These are phyloP conservation scores for Paecilomyces dactylethromorphus DNA, from an alignment of 2,329 filamentous ascomycete species.

Conservation along the genomic window DNA sequence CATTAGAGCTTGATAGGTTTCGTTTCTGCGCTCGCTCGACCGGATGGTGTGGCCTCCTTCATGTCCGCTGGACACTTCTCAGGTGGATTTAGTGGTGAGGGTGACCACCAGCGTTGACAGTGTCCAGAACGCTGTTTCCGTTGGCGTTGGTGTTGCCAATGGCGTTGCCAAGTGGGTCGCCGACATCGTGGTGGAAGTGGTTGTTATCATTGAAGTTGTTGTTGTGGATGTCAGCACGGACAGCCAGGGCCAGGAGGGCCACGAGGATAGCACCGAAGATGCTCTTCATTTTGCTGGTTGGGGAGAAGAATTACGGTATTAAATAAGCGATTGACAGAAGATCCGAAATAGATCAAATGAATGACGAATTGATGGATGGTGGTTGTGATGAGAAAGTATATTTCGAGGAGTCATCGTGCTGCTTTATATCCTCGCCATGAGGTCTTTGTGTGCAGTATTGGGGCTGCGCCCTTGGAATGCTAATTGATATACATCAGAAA, in stretches of 20 bases:
- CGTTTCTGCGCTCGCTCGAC: no score
- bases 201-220: background rate
- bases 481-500: conserved; percentile 4
- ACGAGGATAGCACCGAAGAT: conserved; percentile 28
- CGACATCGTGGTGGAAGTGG: no score
- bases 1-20: no score
- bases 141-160: no score
- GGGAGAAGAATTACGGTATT: background rate
- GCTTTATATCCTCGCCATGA: conserved; percentile 5
- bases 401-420: background rate
- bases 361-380: background rate
- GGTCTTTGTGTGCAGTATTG: background rate
- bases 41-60: no score
- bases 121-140: no score
- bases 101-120: no score
- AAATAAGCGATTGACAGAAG: conserved; percentile 3
- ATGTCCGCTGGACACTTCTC: no score
- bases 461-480: background rate
- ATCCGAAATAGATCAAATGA: background rate
- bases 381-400: background rate
- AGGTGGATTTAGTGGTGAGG: no score
- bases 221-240: conserved; percentile 17
- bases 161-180: no score
- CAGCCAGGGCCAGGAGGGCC: conserved; percentile 26
- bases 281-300: conserved; percentile 25